Conservation (phyloP, 2,329 filamentous ascomycete species). For the Fusarium papillatum region DNA sequence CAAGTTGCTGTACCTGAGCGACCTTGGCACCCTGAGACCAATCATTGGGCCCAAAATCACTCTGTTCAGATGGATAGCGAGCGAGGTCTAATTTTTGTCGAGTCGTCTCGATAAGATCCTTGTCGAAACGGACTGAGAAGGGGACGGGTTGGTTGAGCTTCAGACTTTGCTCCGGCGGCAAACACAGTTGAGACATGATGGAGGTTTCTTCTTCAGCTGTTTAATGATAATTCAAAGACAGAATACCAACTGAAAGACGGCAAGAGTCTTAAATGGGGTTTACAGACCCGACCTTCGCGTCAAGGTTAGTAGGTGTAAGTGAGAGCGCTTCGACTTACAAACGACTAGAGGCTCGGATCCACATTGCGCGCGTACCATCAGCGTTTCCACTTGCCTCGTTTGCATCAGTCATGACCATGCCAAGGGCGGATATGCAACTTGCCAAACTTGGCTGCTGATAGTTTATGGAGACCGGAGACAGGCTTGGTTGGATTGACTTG, state of each 20-base stretch:
- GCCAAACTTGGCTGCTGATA: not conserved
- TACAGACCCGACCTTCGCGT: not conserved
- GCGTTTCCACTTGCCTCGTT: not conserved
- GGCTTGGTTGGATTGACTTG: too few relatives aligned
- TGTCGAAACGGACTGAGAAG: not conserved
- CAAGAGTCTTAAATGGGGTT: not conserved
- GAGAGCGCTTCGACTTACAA: not conserved
- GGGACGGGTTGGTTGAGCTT: not conserved
- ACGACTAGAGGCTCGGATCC: not conserved
- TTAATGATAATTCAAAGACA: too few relatives aligned
- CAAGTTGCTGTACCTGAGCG: not conserved
- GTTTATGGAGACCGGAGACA: not conserved
- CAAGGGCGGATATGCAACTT: not conserved
- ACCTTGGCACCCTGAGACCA: not conserved
- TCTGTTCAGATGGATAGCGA: not conserved
- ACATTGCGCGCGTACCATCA: not conserved
- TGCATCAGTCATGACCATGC: not conserved
- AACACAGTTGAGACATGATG: not conserved
- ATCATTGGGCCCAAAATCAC: not conserved
- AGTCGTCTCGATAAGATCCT: not conserved
- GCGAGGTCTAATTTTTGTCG: not conserved
- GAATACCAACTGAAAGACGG: too few relatives aligned
- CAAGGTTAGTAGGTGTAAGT: not conserved
- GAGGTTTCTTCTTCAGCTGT: too few relatives aligned
- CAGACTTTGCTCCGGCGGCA: not conserved